These are phyloP conservation scores for Hypoxylon rubiginosum DNA, from an alignment of 2,329 filamentous ascomycete genomes.

Conservation along the genomic window DNA sequence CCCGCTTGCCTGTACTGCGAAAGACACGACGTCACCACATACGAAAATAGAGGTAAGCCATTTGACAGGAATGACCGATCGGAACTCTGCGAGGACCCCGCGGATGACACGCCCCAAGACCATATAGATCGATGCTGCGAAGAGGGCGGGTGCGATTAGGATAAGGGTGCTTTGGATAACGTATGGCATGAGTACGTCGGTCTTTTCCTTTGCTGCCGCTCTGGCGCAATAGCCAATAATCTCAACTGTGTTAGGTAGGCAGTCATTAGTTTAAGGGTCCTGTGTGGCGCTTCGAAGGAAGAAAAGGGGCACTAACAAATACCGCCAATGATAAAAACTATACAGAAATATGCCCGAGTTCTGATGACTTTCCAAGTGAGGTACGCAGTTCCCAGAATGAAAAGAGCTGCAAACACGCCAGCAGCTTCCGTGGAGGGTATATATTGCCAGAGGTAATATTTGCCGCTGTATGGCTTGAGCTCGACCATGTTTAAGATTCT, in stretches of 20 bases:
- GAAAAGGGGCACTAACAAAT: background rate
- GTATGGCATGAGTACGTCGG: conserved; percentile 54
- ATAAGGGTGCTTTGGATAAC: conserved; percentile 59
- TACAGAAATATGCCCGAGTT: conserved; percentile 7
- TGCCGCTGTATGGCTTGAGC: conserved; percentile 3
- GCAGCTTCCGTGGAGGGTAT: conserved; percentile 3
- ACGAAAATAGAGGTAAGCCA: conserved; percentile 70
- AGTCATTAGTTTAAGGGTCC: background rate
- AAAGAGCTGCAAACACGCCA: conserved; percentile 4
- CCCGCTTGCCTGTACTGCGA: conserved; percentile 64
- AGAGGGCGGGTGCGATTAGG: conserved; percentile 62
- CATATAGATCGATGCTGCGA: conserved; percentile 67
- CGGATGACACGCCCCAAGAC: conserved; percentile 60
- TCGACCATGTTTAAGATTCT: background rate
- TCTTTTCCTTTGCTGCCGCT: conserved; percentile 48
- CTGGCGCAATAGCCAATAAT: conserved; percentile 57
- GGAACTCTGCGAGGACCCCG: conserved; percentile 53
- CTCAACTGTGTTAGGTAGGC: conserved; percentile 54
- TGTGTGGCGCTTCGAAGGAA: background rate
- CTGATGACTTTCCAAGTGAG: background rate
- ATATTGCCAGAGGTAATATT: conserved; percentile 15
- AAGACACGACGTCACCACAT: conserved; percentile 65
- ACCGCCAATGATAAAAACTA: conserved; percentile 5
- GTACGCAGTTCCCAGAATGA: background rate
- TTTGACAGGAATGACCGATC: conserved; percentile 51